Base-by-base conservation (phyloP, 2,329 filamentous ascomycete species). In the Ramularia endophylla region DNA sequence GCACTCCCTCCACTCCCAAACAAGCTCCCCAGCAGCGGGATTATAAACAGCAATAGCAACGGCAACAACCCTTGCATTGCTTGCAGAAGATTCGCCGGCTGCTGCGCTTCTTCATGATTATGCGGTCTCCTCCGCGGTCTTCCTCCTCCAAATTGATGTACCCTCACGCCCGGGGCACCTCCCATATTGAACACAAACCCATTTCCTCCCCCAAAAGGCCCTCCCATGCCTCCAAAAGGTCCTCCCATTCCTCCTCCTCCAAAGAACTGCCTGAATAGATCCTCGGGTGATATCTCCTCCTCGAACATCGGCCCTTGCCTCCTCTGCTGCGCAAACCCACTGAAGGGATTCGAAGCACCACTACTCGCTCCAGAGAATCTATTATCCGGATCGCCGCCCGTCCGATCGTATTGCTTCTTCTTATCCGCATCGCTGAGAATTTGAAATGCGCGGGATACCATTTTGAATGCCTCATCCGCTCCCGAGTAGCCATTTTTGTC, bases 401-500 rank as follows among this genome's bases (percentile, higher is more conserved):
- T 94, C 48, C 79, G 78, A 66, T 98, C 92, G 62, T 76, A 98
- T 65, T 85, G 87, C 12, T 83, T 74, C 61, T 87, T 84, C 78
- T 97, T 97, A 51, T 97, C 90, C 59, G 87, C 78, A 64, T 98
- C 92, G 47, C 87, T 90, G 36, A 98, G 72, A 38, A 97, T 80
- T 55, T 94, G 85, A 64, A 98, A 98, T 12, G 92, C 92, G 56
- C 87, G 78, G 58, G 87, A 85, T 17, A 98, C 88, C 85, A 95
- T 85, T 73, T 98, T 98, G 72, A 98, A 98, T 22, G 92, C 92
- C 70, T 98, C 92, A 63, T 95, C 92, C 41, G 92, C 90, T 46
- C 94, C 81, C 27, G 90, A 83, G 64, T 95, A 89, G 37, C 89
- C 89, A 74, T 98, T 98, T 73, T 98, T 98, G 73, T 98, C 92